Evolutionary conservation across 208 protist species (phyloP).

Genomic region (Crithidia thermophila): DNA sequence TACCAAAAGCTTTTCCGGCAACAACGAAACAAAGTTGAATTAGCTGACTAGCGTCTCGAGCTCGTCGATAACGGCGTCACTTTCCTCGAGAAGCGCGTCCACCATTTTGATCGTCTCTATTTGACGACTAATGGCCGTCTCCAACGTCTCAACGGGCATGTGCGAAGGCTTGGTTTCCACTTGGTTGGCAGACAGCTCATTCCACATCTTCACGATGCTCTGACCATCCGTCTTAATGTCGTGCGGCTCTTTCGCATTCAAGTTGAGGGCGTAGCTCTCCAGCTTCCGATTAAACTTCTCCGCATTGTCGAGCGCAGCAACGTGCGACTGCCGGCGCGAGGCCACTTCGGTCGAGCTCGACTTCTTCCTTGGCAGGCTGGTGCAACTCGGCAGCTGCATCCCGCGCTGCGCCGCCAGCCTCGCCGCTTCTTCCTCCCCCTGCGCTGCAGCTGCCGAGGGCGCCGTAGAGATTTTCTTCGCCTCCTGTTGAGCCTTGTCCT

Average conservation of each 20-base stretch:
- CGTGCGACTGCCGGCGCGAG: not conserved
- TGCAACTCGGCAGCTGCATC: constrained; percentile 19
- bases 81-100: constrained; percentile 56
- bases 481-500: constrained; percentile 60
- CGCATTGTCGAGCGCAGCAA: constrained; percentile 8
- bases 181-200: constrained; percentile 51
- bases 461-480: constrained; percentile 5
- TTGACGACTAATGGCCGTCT: constrained; percentile 79
- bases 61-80: constrained; percentile 59
- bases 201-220: constrained; percentile 84
- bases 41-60: constrained; percentile 55
- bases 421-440: not conserved
- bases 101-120: constrained; percentile 74
- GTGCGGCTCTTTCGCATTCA: constrained; percentile 35
- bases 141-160: constrained; percentile 69
- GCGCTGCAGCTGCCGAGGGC: constrained; percentile 8
- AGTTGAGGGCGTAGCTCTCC: constrained; percentile 56
- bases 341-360: not conserved
- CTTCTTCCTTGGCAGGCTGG: constrained; percentile 35
- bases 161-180: constrained; percentile 48
- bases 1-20: not conserved
- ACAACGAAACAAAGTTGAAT: not conserved
- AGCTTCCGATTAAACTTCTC: constrained; percentile 63
- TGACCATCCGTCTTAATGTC: constrained; percentile 47
- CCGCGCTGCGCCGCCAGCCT: not conserved